Percentiles rank a stretch among this genome's conserved stretches.
Evolutionary conservation across 164 flowering plant genomes (phyloP).

Genomic region (Cinnamomum chago): DNA sequence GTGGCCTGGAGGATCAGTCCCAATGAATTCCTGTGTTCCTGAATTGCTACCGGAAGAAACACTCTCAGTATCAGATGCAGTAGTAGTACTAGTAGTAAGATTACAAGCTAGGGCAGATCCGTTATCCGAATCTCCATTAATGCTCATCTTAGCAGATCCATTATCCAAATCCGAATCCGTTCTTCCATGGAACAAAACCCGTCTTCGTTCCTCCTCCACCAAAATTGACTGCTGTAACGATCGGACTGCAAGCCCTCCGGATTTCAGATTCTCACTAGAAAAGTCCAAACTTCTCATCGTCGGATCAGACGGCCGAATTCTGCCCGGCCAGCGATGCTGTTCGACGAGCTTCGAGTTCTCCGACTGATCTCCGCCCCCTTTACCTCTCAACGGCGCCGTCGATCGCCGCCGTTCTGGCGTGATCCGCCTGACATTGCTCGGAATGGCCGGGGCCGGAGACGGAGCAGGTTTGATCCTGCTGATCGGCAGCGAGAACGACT

Average conservation of each 20-base stretch:
- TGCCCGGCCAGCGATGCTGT: constrained; percentile 67
- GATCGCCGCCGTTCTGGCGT: constrained; percentile 68
- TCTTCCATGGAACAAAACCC: constrained; percentile 46
- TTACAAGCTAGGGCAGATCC: constrained; percentile 40
- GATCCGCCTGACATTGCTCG: constrained; percentile 36
- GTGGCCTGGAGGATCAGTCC: constrained; percentile 13
- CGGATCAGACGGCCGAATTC: constrained; percentile 37
- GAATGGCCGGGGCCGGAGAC: constrained; percentile 12
- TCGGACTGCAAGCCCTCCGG: constrained; percentile 46
- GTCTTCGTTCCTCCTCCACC: constrained; percentile 25
- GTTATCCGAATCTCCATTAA: constrained; percentile 13
- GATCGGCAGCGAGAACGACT: constrained; percentile 79
- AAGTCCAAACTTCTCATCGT: constrained; percentile 66
- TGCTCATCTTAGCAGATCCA: background rate
- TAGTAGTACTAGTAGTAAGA: constrained; percentile 23
- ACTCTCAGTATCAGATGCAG: constrained; percentile 85
- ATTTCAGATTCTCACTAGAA: constrained; percentile 22
- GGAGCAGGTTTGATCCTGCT: constrained; percentile 60
- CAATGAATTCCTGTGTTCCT: constrained; percentile 43
- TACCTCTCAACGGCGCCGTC: constrained; percentile 34
- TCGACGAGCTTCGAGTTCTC: constrained; percentile 65
- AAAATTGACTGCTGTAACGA: constrained; percentile 48
- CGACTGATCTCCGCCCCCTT: constrained; percentile 43
- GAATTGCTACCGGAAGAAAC: constrained; percentile 94
- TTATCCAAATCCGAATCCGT: constrained; percentile 35